Conservation (phyloP, 2,329 filamentous ascomycete species). For the Aspergillus cejpii region DNA sequence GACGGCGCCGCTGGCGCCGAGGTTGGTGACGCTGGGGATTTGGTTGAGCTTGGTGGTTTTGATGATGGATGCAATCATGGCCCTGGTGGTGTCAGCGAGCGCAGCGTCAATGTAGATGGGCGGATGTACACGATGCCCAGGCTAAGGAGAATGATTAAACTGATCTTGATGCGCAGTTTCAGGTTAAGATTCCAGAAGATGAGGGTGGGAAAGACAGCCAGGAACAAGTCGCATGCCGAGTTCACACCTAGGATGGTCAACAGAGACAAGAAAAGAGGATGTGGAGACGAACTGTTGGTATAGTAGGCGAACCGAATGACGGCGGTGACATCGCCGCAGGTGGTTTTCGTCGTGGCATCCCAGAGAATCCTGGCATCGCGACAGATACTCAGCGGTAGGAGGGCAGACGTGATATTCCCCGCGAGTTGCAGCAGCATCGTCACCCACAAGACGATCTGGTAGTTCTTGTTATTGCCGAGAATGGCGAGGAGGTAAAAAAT, state of each 20-base stretch:
- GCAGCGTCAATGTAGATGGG: not conserved
- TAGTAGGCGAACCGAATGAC: constrained; percentile 27
- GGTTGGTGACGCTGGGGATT: constrained; percentile 24
- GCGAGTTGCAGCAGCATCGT: constrained; percentile 21
- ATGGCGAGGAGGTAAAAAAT: constrained; percentile 25
- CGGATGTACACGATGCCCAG: constrained; percentile 25
- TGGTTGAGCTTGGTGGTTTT: constrained; percentile 25
- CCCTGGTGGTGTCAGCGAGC: constrained; percentile 11
- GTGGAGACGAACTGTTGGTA: constrained; percentile 19
- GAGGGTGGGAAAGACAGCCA: constrained; percentile 25
- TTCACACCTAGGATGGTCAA: constrained; percentile 20
- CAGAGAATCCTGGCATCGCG: constrained; percentile 20
- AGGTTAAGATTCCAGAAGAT: constrained; percentile 29
- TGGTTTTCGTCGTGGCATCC: constrained; percentile 20
- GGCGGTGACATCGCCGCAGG: constrained; percentile 17
- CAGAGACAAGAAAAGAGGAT: not conserved
- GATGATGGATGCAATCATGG: constrained; percentile 29
- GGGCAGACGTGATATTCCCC: constrained; percentile 23
- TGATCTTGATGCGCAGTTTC: constrained; percentile 24
- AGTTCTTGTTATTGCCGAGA: constrained; percentile 21
- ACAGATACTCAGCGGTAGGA: constrained; percentile 26
- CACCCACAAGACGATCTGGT: constrained; percentile 20
- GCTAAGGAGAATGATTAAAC: constrained; percentile 24
- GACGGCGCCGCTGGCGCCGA: constrained; percentile 19
- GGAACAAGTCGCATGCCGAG: constrained; percentile 25